A percentile compares a stretch with the other conserved stretches of the same genome.
Conservation (phyloP, 2,329 filamentous ascomycete genomes). For the Aspergillus pseudonomiae region DNA sequence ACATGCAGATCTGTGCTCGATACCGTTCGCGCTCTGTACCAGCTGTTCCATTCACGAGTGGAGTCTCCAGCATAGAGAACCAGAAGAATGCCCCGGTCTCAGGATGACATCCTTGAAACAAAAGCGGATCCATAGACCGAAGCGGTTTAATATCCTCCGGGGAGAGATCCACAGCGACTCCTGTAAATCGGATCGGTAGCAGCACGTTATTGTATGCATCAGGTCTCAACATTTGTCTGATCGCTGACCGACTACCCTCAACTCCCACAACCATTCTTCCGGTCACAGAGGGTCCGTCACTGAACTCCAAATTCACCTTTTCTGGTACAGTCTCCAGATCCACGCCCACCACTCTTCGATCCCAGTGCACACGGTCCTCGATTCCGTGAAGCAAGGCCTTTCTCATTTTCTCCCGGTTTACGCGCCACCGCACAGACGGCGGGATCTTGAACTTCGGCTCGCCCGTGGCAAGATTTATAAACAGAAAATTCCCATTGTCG, state of each 20-base stretch:
- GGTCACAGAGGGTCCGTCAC: conserved; percentile 9
- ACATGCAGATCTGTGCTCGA: conserved; percentile 51
- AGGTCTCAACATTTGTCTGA: conserved; percentile 27
- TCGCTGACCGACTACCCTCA: conserved; percentile 27
- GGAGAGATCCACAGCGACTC: conserved; percentile 43
- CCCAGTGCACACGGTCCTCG: conserved; percentile 27
- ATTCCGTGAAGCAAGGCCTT: conserved; percentile 23
- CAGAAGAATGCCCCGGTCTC: conserved; percentile 27
- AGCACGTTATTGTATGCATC: conserved; percentile 24
- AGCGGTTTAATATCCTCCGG: conserved; percentile 59
- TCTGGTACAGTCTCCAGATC: background rate
- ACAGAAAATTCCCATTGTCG: conserved; percentile 31
- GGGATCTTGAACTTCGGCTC: conserved; percentile 34
- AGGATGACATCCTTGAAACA: conserved; percentile 32
- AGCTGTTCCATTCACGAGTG: conserved; percentile 39
- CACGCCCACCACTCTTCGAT: conserved; percentile 16
- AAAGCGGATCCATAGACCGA: conserved; percentile 55
- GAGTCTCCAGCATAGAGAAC: conserved; percentile 48
- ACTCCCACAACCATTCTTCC: conserved; percentile 24
- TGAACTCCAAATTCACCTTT: conserved; percentile 11
- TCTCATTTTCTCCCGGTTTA: conserved; percentile 29
- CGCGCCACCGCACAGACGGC: conserved; percentile 30
- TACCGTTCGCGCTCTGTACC: conserved; percentile 39
- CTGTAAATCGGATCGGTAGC: conserved; percentile 27
- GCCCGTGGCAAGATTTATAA: conserved; percentile 33